phyloP scores from a whole-genome alignment of 768 basidiomycete genomes.

The Russula lepida region DNA sequence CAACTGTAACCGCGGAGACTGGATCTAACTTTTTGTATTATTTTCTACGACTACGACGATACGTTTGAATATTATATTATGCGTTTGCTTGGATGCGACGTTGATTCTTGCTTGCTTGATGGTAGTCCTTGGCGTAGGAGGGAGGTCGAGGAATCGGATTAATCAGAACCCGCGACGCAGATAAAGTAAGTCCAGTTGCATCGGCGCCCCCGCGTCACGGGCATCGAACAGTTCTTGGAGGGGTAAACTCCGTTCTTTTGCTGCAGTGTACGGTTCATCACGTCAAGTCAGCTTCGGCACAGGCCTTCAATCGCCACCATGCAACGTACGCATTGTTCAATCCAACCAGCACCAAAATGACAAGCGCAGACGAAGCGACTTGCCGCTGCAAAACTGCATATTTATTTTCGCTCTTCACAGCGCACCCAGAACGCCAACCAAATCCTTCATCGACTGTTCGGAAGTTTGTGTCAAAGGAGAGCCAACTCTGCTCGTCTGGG shows the following conservation, averaged over 20 bases:
- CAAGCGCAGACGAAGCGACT: background rate
- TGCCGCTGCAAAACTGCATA: background rate
- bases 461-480: background rate
- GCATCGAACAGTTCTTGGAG: background rate
- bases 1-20: background rate
- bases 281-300: background rate
- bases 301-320: background rate
- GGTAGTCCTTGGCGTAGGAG: too few relatives aligned
- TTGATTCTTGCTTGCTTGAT: background rate
- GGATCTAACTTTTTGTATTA: conserved; percentile 17
- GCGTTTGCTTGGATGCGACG: background rate
- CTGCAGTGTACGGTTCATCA: too few relatives aligned
- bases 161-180: background rate
- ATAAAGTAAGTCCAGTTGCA: background rate
- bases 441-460: conserved; percentile 3
- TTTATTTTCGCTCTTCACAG: background rate
- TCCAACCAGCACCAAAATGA: background rate
- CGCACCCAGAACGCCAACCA: background rate
- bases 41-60: background rate
- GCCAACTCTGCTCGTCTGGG: background rate
- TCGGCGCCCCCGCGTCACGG: too few relatives aligned
- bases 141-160: background rate
- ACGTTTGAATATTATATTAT: conserved; percentile 4
- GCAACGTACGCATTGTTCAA: background rate
- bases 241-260: background rate